phyloP scores from a whole-genome alignment of 2,329 filamentous ascomycete species.

The Ascochyta lentis region DNA sequence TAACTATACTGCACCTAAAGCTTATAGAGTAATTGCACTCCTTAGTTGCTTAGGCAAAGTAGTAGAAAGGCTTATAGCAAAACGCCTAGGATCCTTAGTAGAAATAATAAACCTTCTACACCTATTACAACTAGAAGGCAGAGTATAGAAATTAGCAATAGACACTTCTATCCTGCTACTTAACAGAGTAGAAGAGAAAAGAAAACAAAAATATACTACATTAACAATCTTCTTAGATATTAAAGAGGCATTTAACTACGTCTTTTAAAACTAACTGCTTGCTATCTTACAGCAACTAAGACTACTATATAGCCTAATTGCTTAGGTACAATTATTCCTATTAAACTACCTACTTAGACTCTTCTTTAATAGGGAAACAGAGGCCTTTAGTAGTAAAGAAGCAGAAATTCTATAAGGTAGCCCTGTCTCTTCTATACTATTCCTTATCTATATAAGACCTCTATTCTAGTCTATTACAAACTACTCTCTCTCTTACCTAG shows the following conservation, averaged over 20 bases:
- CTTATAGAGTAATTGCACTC: neutral
- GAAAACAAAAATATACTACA: no score
- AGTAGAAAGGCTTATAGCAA: neutral
- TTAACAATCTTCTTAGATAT: neutral
- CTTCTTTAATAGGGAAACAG: neutral
- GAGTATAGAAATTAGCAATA: no score
- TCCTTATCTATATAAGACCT: neutral
- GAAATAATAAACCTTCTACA: no score
- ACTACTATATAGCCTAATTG: neutral
- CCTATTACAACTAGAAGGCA: no score
- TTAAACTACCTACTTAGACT: neutral
- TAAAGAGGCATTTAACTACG: neutral
- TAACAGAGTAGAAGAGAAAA: no score
- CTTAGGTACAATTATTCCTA: neutral
- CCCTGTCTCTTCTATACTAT: neutral
- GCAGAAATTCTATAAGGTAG: neutral
- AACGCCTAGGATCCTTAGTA: no score
- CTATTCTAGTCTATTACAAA: neutral
- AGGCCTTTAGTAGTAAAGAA: neutral
- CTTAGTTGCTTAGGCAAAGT: neutral
- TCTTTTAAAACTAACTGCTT: neutral
- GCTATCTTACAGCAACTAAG: neutral
- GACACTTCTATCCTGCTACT: no score
- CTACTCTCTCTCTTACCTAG: neutral
- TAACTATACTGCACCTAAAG: neutral